A percentile compares a stretch with the other conserved stretches of the same genome.
Conservation (phyloP, 805 yeast genomes). For the Saccharomyces jurei region DNA sequence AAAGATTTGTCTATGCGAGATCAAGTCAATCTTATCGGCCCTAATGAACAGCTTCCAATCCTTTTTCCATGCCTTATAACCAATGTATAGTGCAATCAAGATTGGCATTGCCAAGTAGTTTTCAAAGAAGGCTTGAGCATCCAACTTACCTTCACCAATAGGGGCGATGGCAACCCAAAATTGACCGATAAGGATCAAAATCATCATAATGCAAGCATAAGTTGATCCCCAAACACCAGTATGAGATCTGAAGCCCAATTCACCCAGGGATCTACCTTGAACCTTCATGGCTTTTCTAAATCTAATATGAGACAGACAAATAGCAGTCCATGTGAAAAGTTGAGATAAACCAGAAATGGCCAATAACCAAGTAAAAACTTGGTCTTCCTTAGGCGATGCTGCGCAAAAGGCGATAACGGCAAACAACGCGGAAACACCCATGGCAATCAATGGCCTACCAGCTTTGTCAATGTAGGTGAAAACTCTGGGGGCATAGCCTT, state of each 20-base stretch:
- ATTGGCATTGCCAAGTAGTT: constrained; percentile 44
- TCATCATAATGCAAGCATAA: constrained; percentile 43
- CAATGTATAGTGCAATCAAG: constrained; percentile 35
- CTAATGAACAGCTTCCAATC: constrained; percentile 34
- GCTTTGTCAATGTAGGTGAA: constrained; percentile 48
- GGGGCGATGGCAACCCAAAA: constrained; percentile 64
- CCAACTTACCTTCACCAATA: constrained; percentile 29
- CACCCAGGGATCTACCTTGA: constrained; percentile 43
- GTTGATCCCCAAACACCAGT: constrained; percentile 47
- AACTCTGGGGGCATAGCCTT: constrained; percentile 55
- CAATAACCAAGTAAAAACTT: constrained; percentile 57
- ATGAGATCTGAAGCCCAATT: constrained; percentile 46
- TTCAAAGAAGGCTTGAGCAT: constrained; percentile 39
- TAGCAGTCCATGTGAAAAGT: constrained; percentile 54
- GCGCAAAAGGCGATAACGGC: constrained; percentile 63
- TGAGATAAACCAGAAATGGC: constrained; percentile 57
- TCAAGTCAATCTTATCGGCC: constrained; percentile 25
- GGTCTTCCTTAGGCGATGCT: constrained; percentile 47
- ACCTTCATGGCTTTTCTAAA: constrained; percentile 50
- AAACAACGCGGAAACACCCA: constrained; percentile 42
- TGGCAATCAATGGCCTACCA: constrained; percentile 57
- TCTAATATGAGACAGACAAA: constrained; percentile 48
- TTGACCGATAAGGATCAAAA: constrained; percentile 47
- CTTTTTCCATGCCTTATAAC: constrained; percentile 40
- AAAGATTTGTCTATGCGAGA: constrained; percentile 25